Evolutionary conservation across 2,329 filamentous ascomycete species (phyloP), one percentile per base, ranked within the genome.

Genomic region (Fusarium heterosporum): DNA sequence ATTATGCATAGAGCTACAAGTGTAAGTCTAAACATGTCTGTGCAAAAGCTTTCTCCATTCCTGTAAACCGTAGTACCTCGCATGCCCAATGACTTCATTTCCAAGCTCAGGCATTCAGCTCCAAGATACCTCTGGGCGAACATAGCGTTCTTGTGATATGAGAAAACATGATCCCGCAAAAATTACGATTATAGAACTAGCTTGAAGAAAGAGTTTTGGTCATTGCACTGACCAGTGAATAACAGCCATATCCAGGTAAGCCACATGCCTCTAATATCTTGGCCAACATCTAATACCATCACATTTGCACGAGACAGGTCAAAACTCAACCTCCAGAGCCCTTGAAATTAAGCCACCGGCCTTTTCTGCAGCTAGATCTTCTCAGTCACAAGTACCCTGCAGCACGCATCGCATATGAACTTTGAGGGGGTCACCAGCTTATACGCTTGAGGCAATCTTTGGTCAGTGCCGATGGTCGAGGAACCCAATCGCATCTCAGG

Each of bases 401-500:
- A 47, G n/a, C 30, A 34, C 34, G 32, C 51, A 61, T 41, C 36
- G n/a, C n/a, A n/a, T n/a, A n/a, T 32, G 46, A 38, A 46, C 45
- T 39, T 26, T 25, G 39, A 56, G 42, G 25, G 50, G 46, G 38
- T 40, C n/a, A 30, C 51, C 58, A 51, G 50, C 63, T 56, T 47
- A 26, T 40, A 54, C 41, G 63, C 47, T 46, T 43, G 36, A 65
- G 55, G 61, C 61, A 60, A 50, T 46, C 58, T 34, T 34, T 6
- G 32, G 53, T 45, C 58, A 42, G 42, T 50, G 61, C 50, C 36
- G 16, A 47, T 32, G 32, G 41, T 48, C 45, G 41, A n/a, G 53
- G 45, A 29, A 43, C 38, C 63, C 64, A 67, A 67, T 67, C 60
- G 64, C 64, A 26, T 36, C 29, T 11, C 30, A 14, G 22, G 36